Evolutionary conservation across 2,329 filamentous ascomycete genomes (phyloP).

Genomic region (Apiospora rasikravindrae): DNA sequence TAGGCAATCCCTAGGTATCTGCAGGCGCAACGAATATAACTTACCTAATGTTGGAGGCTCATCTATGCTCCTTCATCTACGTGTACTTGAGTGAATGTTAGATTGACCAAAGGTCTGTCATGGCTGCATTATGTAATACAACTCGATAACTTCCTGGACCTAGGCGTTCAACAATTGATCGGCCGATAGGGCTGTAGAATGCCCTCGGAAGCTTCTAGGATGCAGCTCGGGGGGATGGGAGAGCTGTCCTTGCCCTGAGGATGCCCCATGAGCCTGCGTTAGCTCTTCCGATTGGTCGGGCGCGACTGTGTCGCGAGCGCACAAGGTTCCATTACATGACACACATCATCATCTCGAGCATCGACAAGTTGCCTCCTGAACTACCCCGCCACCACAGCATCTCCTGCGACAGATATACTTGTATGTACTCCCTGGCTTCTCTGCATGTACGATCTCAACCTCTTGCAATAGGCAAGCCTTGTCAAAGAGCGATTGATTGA

Average conservation of each 20-base stretch:
- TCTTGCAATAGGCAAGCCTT: neutral
- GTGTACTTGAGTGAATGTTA: neutral
- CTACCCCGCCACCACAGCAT: slow-evolving; percentile 6
- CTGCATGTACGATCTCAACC: too few relatives aligned
- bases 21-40: neutral
- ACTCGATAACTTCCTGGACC: neutral
- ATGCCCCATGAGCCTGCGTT: slow-evolving; percentile 8
- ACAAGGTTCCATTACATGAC: slow-evolving; percentile 14
- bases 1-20: neutral
- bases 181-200: neutral
- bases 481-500: neutral
- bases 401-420: slow-evolving; percentile 6
- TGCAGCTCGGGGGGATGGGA: neutral
- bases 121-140: neutral
- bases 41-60: neutral
- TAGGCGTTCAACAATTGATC: neutral
- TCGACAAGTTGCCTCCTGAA: neutral
- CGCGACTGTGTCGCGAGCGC: slow-evolving; percentile 2
- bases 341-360: slow-evolving; percentile 14
- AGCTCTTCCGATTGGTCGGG: slow-evolving; percentile 5
- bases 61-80: neutral
- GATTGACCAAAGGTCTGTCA: neutral
- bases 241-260: slow-evolving; percentile 14
- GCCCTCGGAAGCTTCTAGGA: neutral
- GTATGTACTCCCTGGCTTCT: neutral